Conservation (phyloP, 345 rosid genomes). For the Gynandropsis gynandra region DNA sequence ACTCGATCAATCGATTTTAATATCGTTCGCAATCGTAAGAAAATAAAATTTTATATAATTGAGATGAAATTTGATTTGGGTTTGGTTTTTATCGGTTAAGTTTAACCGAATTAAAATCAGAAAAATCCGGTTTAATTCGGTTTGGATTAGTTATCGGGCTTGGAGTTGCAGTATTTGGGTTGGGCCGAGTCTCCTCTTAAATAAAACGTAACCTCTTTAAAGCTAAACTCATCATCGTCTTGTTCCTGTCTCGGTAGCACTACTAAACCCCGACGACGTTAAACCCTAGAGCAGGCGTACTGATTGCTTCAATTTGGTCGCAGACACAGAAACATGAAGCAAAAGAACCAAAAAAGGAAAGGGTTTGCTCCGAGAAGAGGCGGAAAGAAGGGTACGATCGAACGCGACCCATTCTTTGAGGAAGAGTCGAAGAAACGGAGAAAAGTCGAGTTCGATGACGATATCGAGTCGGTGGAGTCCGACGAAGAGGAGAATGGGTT, state of each 20-base stretch:
- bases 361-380: constrained; percentile 26
- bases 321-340: constrained; percentile 19
- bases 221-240: background rate
- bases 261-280: constrained; percentile 9
- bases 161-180: too few relatives aligned
- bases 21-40: too few relatives aligned
- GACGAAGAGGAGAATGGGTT: constrained; percentile 38
- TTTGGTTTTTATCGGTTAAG: too few relatives aligned
- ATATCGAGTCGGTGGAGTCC: constrained; percentile 54
- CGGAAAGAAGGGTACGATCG: constrained; percentile 27
- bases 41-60: too few relatives aligned
- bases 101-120: too few relatives aligned
- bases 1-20: too few relatives aligned
- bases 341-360: constrained; percentile 30
- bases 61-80: too few relatives aligned
- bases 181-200: too few relatives aligned
- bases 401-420: constrained; percentile 44
- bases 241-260: constrained; percentile 21
- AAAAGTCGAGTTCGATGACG: constrained; percentile 44
- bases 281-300: constrained; percentile 15
- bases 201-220: too few relatives aligned
- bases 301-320: background rate
- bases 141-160: too few relatives aligned
- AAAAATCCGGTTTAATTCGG: too few relatives aligned
- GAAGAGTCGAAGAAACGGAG: constrained; percentile 41